A percentile compares a stretch with the other conserved stretches of the same genome.
Conservation (phyloP, 2,329 filamentous ascomycete genomes). For the Falciphora oryzae region DNA sequence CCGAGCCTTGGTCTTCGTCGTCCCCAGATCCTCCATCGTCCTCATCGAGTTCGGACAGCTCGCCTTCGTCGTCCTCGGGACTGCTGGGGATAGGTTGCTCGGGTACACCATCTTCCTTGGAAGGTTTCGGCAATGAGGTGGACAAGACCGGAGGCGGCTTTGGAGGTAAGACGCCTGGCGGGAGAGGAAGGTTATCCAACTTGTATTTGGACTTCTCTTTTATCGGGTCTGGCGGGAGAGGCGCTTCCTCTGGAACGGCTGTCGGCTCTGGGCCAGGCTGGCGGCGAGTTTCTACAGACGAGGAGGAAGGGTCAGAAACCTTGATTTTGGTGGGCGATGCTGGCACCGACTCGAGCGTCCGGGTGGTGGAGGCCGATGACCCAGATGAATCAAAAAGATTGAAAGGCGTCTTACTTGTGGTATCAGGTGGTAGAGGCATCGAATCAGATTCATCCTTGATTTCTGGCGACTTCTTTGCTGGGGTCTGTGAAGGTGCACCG, state of each 20-base stretch:
- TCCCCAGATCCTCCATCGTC: conserved; percentile 29
- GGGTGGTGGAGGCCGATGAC: conserved; percentile 39
- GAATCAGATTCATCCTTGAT: conserved; percentile 26
- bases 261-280: not conserved
- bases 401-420: conserved; percentile 47
- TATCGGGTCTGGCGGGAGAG: conserved; percentile 21
- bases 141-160: not conserved
- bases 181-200: conserved; percentile 4
- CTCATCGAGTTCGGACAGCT: conserved; percentile 29
- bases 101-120: conserved; percentile 1
- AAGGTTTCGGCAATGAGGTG: not conserved
- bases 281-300: conserved; percentile 3
- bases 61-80: conserved; percentile 34
- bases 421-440: conserved; percentile 43
- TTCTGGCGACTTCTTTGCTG: conserved; percentile 23
- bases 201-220: conserved; percentile 13
- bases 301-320: conserved; percentile 7
- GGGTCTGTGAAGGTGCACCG: conserved; percentile 13
- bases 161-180: conserved; percentile 6
- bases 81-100: conserved; percentile 18
- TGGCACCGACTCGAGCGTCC: not conserved
- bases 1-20: conserved; percentile 39
- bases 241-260: conserved; percentile 18
- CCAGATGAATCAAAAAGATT: conserved; percentile 45
- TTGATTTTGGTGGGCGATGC: conserved; percentile 4